A percentile compares a stretch with the other conserved stretches of the same genome.
Evolutionary conservation across 352 stramenopile species (phyloP).

Genomic region (Phytophthora palmivora): DNA sequence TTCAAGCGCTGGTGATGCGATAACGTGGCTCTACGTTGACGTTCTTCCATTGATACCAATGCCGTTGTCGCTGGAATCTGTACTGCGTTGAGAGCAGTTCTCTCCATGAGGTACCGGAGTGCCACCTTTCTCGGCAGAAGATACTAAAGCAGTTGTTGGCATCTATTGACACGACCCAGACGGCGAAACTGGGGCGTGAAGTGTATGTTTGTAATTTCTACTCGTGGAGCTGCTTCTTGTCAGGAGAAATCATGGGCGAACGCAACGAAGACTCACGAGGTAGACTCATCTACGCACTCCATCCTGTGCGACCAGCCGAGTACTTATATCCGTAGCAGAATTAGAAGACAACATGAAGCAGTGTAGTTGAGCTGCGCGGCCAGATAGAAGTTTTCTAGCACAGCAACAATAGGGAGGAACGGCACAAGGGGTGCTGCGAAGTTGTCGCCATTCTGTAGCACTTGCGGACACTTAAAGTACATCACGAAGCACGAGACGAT

Average conservation of each 20-base stretch:
- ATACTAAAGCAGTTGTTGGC: conserved; percentile 3
- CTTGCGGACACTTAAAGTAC: conserved; percentile 66
- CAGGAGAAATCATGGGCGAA: conserved; percentile 62
- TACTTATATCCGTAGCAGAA: conserved; percentile 78
- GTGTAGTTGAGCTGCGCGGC: conserved; percentile 57
- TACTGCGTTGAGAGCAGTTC: background rate
- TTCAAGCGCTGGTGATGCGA: conserved; percentile 7
- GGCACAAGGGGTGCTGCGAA: conserved; percentile 73
- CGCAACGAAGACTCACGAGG: conserved; percentile 52
- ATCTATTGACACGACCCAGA: conserved; percentile 1
- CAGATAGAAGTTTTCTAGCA: conserved; percentile 76
- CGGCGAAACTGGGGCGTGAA: background rate
- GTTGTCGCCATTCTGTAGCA: conserved; percentile 54
- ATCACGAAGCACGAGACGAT: conserved; percentile 39
- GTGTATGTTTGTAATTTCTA: conserved; percentile 20
- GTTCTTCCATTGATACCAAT: conserved; percentile 5
- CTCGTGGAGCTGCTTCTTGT: conserved; percentile 46
- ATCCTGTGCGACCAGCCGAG: conserved; percentile 65
- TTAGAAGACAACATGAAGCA: conserved; percentile 64
- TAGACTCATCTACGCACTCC: conserved; percentile 62
- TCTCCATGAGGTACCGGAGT: background rate
- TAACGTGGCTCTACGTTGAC: background rate
- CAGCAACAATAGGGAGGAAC: conserved; percentile 58
- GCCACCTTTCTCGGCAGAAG: conserved; percentile 17
- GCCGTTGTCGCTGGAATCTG: background rate